phyloP scores from a whole-genome alignment of 805 yeast species.

The Wickerhamomyces pijperi region DNA sequence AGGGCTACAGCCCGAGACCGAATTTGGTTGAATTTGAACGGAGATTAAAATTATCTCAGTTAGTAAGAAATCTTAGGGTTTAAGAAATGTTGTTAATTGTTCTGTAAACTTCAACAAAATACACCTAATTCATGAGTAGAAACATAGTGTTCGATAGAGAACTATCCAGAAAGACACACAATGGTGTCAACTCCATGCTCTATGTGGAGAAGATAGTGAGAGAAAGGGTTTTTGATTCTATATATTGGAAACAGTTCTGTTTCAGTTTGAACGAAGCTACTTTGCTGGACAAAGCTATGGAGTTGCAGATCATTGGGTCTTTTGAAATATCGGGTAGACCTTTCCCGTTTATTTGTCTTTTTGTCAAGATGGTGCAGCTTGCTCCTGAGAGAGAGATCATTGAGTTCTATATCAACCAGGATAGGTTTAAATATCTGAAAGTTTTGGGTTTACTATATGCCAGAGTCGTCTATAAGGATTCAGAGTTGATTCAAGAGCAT shows the following conservation, averaged over 20 bases:
- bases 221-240: constrained; percentile 43
- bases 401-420: constrained; percentile 42
- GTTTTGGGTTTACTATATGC: constrained; percentile 60
- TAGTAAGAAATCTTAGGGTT: too few relatives aligned
- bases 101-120: too few relatives aligned
- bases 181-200: constrained; percentile 36
- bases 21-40: too few relatives aligned
- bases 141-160: constrained; percentile 12
- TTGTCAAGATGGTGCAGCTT: constrained; percentile 67
- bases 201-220: constrained; percentile 47
- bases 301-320: constrained; percentile 44
- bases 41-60: too few relatives aligned
- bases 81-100: too few relatives aligned
- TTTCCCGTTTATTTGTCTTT: constrained; percentile 62
- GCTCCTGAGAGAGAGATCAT: constrained; percentile 55
- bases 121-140: neutral
- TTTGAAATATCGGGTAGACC: constrained; percentile 48
- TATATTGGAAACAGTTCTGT: constrained; percentile 49
- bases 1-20: neutral
- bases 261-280: constrained; percentile 37
- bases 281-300: constrained; percentile 35
- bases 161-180: constrained; percentile 16
- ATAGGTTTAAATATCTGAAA: constrained; percentile 67
- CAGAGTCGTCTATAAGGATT: constrained; percentile 25
- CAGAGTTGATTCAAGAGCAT: constrained; percentile 36